A percentile compares a stretch with the other conserved stretches of the same genome.
These are phyloP conservation scores for Trichosporon sp. DNA, from an alignment of 1,284 basidiomycete genomes.

Conservation along the genomic window DNA sequence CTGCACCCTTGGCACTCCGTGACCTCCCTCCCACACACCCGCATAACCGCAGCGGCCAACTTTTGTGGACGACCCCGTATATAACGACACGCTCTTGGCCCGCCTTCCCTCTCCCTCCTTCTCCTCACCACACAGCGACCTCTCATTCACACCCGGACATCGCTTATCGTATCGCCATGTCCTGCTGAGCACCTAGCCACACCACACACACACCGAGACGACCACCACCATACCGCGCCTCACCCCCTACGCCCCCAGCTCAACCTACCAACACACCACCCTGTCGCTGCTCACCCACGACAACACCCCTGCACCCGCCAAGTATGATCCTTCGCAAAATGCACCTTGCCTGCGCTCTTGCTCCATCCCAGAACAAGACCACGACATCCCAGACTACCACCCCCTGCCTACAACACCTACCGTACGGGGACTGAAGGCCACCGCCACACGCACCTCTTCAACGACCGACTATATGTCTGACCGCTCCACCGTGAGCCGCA, in stretches of 20 bases:
- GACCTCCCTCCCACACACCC: not conserved
- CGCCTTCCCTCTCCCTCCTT: not conserved
- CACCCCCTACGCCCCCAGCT: not conserved
- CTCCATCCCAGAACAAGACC: not conserved
- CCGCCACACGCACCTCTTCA: not conserved
- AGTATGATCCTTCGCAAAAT: not conserved
- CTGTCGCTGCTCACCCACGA: slow-evolving; percentile 2
- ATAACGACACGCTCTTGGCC: not conserved
- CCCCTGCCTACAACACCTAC: not conserved
- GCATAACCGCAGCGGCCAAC: not conserved
- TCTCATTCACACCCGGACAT: not conserved
- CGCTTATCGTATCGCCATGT: not conserved
- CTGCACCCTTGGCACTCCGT: not conserved
- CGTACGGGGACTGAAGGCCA: not conserved
- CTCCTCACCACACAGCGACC: not conserved
- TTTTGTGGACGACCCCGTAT: not conserved
- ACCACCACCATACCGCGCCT: not conserved
- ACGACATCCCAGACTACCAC: not conserved
- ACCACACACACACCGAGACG: not conserved
- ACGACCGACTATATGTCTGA: not conserved
- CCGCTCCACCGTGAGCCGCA: not conserved
- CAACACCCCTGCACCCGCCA: not conserved
- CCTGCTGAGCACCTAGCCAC: not conserved
- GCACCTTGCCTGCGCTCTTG: not conserved
- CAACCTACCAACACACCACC: not conserved